These are phyloP conservation scores for Leavenworthia alabamica DNA, from an alignment of 345 rosid species.

Conservation along the genomic window DNA sequence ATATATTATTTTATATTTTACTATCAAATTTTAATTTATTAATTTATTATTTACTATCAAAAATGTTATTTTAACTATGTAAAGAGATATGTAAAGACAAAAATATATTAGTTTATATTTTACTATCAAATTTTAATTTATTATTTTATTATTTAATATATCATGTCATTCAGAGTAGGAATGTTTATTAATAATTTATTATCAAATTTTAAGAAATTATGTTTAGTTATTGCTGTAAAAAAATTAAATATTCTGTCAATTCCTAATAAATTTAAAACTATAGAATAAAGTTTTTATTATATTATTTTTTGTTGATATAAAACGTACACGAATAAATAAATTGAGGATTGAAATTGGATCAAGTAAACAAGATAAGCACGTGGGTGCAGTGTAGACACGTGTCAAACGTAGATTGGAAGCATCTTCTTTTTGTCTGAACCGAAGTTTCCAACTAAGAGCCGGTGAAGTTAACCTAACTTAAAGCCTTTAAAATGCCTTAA, in stretches of 20 bases:
- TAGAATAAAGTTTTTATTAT: neutral
- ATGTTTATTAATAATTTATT: no score
- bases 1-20: no score
- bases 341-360: conserved; percentile 13
- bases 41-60: no score
- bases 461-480: conserved; percentile 30
- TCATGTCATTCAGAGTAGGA: no score
- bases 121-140: no score
- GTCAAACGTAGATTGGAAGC: conserved; percentile 14
- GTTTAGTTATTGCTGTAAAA: no score
- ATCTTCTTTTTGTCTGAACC: conserved; percentile 1
- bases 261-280: neutral
- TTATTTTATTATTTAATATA: no score
- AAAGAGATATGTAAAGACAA: neutral
- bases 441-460: conserved; percentile 21
- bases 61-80: no score
- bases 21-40: no score
- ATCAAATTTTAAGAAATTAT: no score
- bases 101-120: neutral
- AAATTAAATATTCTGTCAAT: no score
- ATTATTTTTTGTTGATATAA: neutral
- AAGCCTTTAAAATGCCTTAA: neutral
- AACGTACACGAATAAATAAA: conserved; percentile 15
- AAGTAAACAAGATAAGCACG: conserved; percentile 27
- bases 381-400: conserved; percentile 11